Base-by-base conservation (phyloP, 1,284 basidiomycete species). In the Cystobasidiaceae sp. region DNA sequence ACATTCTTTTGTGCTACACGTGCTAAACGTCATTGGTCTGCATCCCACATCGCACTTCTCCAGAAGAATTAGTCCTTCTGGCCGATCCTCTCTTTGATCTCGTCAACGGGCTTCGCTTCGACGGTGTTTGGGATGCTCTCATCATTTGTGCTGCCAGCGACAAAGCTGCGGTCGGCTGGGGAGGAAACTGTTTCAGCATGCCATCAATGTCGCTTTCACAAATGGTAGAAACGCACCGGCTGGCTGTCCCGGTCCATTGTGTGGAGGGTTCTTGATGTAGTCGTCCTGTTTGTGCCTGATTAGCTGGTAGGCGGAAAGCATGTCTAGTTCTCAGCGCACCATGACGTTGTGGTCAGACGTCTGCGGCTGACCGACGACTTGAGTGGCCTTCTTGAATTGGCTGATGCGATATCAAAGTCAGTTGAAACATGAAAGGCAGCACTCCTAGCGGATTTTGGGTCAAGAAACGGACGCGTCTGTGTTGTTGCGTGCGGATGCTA, bases 341-440 rank as follows among this genome's bases (percentile, higher is more conserved):
- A 52, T 55, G 21, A 58, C 33, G 28, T 66, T 66, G 39, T 49
- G 63, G 30, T 66, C 63, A 11, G 45, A 28, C 23, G 46, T 43
- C 63, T 39, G 27, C 34, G 63, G 63, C 45, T 58, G 57, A 15
- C 63, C 63, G 21, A 66, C 63, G 7, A 58, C 55, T 32, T 58
- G 54, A 44, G 48, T 51, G 28, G 63, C 46, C 63, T 66, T 66
- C 63, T 66, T 66, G 63, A 66, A 66, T 27, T 64, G 21, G 44
- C 61, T 64, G 49, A 5, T 6, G 4, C 4, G 19, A 7, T 23
- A 6, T 44, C 43, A 23, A 19, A n/a, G 25, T n/a, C 25, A 44
- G 5, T 33, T 19, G 11, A 56, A 23, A 25, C 6, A 25, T 27
- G 41, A 21, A 32, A 46, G 44, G 25, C 32, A 25, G 19, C 13